A percentile compares a stretch with the other conserved stretches of the same genome.
Evolutionary conservation across 257 asterid genomes (phyloP).

Genomic region (Petunia secreta): DNA sequence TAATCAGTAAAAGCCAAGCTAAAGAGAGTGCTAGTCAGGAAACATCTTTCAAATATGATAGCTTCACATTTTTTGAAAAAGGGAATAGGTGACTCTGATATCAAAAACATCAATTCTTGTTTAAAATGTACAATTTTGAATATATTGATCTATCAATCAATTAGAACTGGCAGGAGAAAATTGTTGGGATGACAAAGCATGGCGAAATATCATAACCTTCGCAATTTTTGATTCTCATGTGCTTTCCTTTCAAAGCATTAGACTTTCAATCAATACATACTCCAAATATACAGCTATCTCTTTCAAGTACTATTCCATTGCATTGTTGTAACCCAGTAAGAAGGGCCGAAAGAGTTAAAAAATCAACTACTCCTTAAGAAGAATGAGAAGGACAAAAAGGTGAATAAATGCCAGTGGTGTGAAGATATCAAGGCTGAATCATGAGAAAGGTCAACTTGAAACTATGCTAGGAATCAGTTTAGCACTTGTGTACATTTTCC

Average conservation of each 20-base stretch:
- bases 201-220: background rate
- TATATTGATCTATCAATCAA: conserved; percentile 12
- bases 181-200: background rate
- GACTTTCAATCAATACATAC: conserved; percentile 5
- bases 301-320: background rate
- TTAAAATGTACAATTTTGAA: background rate
- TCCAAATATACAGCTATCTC: background rate
- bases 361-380: background rate
- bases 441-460: conserved; percentile 15
- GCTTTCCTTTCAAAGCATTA: background rate
- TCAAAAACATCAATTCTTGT: conserved; percentile 14
- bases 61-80: conserved; percentile 1
- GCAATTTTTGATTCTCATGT: conserved; percentile 4
- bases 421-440: conserved; percentile 21
- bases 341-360: background rate
- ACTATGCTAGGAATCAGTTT: background rate
- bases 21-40: background rate
- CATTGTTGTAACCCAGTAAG: background rate
- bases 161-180: conserved; percentile 2
- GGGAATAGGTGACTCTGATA: background rate
- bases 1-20: background rate
- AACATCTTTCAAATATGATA: background rate
- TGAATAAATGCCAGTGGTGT: background rate
- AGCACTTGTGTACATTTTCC: background rate
- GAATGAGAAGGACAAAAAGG: conserved; percentile 3